Percentiles rank a stretch among this genome's conserved stretches.
phyloP scores from a whole-genome alignment of 208 protist species.

The Leishmania tropica region DNA sequence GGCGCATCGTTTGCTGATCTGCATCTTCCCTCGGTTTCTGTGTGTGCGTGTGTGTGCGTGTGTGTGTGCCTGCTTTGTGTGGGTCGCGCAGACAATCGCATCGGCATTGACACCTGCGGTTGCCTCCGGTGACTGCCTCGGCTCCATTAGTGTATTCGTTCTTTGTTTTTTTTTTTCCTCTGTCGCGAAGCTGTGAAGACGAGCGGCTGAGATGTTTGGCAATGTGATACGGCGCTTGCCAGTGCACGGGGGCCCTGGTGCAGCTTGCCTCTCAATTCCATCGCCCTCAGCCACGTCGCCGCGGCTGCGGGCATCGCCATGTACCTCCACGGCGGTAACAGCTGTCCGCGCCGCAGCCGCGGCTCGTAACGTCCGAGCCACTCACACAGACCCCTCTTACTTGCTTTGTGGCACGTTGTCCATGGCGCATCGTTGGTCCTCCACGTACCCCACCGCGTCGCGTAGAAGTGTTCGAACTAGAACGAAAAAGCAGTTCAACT shows the following conservation, averaged over 20 bases:
- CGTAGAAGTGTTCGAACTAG: background rate
- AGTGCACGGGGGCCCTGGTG: background rate
- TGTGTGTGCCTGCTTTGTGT: background rate
- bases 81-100: background rate
- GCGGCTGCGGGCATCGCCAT: background rate
- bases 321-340: background rate
- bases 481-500: conserved; percentile 79
- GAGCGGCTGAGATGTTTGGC: background rate
- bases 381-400: background rate
- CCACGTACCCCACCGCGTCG: conserved; percentile 1
- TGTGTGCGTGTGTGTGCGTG: background rate
- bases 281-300: background rate
- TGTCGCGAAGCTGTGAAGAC: background rate
- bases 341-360: background rate
- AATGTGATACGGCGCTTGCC: background rate
- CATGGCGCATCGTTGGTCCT: background rate
- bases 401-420: background rate
- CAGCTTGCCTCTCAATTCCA: background rate
- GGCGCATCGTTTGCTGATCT: background rate
- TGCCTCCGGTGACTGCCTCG: background rate
- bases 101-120: background rate
- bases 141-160: background rate
- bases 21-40: background rate
- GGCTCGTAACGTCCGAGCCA: background rate
- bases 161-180: background rate